phyloP scores from a whole-genome alignment of 768 basidiomycete species.

The Podaxis carcinomalis region DNA sequence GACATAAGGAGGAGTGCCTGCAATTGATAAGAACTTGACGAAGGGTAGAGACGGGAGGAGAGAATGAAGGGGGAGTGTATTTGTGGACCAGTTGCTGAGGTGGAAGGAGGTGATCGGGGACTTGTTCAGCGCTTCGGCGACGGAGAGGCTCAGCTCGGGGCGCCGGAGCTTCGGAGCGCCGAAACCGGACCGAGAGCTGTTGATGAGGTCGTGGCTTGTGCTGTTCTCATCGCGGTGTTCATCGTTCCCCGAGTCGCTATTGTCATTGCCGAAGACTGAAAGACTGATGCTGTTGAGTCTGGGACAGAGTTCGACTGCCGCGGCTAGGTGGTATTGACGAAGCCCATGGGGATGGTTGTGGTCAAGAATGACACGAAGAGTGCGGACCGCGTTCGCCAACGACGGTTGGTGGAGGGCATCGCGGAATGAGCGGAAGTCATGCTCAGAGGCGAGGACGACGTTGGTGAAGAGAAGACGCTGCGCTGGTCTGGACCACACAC shows the following conservation, averaged over 20 bases:
- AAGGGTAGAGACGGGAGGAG: constrained; percentile 63
- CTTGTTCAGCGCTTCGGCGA: constrained; percentile 32
- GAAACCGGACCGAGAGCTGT: constrained; percentile 42
- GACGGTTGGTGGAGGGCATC: constrained; percentile 48
- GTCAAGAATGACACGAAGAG: constrained; percentile 57
- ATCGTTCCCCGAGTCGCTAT: constrained; percentile 22
- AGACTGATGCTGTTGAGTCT: constrained; percentile 53
- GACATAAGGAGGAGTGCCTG: constrained; percentile 47
- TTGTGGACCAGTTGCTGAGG: constrained; percentile 72
- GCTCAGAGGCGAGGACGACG: constrained; percentile 49
- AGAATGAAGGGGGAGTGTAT: constrained; percentile 50
- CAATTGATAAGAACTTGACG: constrained; percentile 50
- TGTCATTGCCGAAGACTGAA: constrained; percentile 55
- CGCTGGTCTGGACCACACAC: constrained; percentile 57
- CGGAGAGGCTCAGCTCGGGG: constrained; percentile 45
- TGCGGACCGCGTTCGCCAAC: constrained; percentile 49
- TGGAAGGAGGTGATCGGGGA: constrained; percentile 49
- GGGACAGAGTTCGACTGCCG: constrained; percentile 54
- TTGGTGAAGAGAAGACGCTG: constrained; percentile 63
- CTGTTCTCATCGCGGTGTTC: constrained; percentile 25
- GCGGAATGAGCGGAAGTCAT: constrained; percentile 50
- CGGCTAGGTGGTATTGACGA: constrained; percentile 51
- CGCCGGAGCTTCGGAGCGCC: constrained; percentile 51
- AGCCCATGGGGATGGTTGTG: constrained; percentile 62
- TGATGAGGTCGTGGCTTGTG: constrained; percentile 38